Conservation (phyloP, 352 stramenopile genomes). For the Phytophthora meadii region DNA sequence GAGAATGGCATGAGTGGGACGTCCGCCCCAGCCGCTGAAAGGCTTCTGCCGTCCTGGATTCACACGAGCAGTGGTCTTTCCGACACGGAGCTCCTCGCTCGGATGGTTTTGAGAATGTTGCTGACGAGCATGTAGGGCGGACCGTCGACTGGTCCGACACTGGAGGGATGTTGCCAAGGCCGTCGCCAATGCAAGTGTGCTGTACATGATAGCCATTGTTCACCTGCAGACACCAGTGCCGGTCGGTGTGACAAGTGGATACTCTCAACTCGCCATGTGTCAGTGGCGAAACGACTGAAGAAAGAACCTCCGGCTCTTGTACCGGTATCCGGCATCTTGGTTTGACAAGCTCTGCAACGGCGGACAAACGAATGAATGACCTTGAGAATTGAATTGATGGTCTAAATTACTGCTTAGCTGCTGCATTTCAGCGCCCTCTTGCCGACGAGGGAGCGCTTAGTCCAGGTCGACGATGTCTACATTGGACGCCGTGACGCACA, state of each 20-base stretch:
- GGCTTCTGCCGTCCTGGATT: conserved; percentile 4
- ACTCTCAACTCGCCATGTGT: conserved; percentile 14
- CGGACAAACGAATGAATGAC: conserved; percentile 8
- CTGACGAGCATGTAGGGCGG: conserved; percentile 1
- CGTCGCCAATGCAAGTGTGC: neutral
- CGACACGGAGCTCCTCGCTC: neutral
- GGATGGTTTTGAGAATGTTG: conserved; percentile 13
- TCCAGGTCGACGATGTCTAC: conserved; percentile 21
- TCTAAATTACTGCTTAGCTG: conserved; percentile 9
- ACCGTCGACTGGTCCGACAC: conserved; percentile 9
- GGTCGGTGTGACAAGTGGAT: neutral
- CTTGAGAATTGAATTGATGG: conserved; percentile 6
- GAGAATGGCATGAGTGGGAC: conserved; percentile 16
- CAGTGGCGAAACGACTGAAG: conserved; percentile 4
- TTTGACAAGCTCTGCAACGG: conserved; percentile 6
- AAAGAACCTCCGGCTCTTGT: conserved; percentile 7
- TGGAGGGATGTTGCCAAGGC: conserved; percentile 3
- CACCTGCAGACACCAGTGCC: neutral
- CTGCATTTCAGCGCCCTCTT: neutral
- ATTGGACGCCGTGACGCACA: conserved; percentile 15
- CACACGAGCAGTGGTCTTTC: conserved; percentile 8
- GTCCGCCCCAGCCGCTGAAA: neutral
- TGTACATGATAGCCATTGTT: neutral
- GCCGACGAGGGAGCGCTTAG: conserved; percentile 4
- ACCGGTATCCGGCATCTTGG: conserved; percentile 12